Conservation (phyloP, 2,329 filamentous ascomycete genomes). For the Dichotomopilus funicola region DNA sequence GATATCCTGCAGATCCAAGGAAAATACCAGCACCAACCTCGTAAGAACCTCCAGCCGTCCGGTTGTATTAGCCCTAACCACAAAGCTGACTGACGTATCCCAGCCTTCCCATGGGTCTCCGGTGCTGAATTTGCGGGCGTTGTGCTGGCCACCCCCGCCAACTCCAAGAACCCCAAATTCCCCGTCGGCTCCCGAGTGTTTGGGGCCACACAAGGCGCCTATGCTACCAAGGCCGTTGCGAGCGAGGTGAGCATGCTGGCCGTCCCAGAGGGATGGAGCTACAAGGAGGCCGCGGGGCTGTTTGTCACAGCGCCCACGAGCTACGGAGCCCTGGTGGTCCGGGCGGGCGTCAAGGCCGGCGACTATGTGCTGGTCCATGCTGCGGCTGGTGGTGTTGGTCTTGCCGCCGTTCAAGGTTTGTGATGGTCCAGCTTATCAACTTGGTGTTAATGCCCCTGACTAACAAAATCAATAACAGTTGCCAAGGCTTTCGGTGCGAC, state of each 20-base stretch:
- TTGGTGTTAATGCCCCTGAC: not conserved
- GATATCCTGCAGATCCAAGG: constrained; percentile 92
- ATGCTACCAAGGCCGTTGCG: constrained; percentile 67
- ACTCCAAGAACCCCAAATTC: constrained; percentile 51
- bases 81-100: constrained; percentile 1
- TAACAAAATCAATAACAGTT: constrained; percentile 36
- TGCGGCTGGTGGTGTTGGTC: constrained; percentile 82
- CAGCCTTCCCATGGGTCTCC: constrained; percentile 75
- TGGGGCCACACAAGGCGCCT: constrained; percentile 78
- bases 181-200: constrained; percentile 78
- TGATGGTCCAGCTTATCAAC: not conserved
- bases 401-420: constrained; percentile 76
- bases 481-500: constrained; percentile 87
- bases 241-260: constrained; percentile 62
- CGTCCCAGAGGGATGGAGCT: constrained; percentile 75
- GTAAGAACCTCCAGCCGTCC: constrained; percentile 30
- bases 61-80: not conserved
- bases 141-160: constrained; percentile 59
- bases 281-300: constrained; percentile 76
- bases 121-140: constrained; percentile 83
- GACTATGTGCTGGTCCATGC: constrained; percentile 89
- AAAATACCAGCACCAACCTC: constrained; percentile 79
- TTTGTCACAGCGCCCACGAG: constrained; percentile 90
- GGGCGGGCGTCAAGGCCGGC: constrained; percentile 69
- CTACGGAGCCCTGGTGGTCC: constrained; percentile 73